These are phyloP conservation scores for Micractinium conductrix DNA, from an alignment of 139 green algal genomes.

Conservation along the genomic window DNA sequence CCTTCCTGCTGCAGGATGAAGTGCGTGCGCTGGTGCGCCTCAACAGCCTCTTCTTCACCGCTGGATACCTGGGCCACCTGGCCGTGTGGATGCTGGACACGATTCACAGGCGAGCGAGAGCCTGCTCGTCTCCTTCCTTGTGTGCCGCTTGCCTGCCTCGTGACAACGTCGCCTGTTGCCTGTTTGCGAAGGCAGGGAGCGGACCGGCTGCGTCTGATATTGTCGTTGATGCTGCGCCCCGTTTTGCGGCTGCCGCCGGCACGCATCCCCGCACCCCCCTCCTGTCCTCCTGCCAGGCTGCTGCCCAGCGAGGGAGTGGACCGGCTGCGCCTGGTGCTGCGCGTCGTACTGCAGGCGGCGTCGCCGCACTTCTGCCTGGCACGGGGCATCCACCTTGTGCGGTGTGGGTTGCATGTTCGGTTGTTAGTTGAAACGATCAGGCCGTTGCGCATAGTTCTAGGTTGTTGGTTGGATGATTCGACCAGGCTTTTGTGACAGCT, in stretches of 20 bases:
- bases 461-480: not conserved
- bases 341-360: conserved; percentile 49
- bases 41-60: conserved; percentile 72
- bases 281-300: conserved; percentile 12
- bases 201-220: not conserved
- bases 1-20: conserved; percentile 66
- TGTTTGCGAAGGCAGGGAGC: not conserved
- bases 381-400: conserved; percentile 45
- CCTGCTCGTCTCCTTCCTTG: not conserved
- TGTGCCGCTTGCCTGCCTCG: not conserved
- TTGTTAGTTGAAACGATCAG: too few relatives aligned
- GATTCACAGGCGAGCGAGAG: conserved; percentile 50
- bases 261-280: not conserved
- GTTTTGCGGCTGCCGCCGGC: too few relatives aligned
- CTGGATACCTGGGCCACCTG: conserved; percentile 76
- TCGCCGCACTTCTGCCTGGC: conserved; percentile 79
- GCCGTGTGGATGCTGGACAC: conserved; percentile 71
- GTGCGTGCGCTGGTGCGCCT: conserved; percentile 66
- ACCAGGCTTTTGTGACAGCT: not conserved
- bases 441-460: not conserved
- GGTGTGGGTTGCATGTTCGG: too few relatives aligned
- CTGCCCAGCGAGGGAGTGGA: conserved; percentile 41
- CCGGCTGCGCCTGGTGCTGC: conserved; percentile 33
- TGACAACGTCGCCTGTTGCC: too few relatives aligned
- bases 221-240: too few relatives aligned